Conservation (phyloP, 2,329 filamentous ascomycete genomes). For the Xylogone sp. region DNA sequence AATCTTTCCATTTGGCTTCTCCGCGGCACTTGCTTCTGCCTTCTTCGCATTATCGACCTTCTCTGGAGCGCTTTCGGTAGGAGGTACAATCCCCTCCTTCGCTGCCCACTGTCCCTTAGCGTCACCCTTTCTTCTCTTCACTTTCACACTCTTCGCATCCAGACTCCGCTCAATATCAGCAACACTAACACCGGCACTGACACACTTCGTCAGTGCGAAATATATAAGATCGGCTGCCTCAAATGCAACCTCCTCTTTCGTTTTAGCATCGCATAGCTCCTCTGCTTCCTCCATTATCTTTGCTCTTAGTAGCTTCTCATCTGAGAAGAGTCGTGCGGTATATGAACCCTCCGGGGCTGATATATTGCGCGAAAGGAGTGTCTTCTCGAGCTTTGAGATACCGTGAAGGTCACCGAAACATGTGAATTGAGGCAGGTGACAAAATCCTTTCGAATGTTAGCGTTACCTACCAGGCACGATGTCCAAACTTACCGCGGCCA, state of each 20-base stretch:
- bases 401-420: slow-evolving; percentile 87
- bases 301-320: slow-evolving; percentile 81
- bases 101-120: slow-evolving; percentile 91
- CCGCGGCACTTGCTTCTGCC: slow-evolving; percentile 45
- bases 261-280: slow-evolving; percentile 84
- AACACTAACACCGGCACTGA: slow-evolving; percentile 77
- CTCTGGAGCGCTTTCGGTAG: slow-evolving; percentile 21
- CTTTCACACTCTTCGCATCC: slow-evolving; percentile 91
- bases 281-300: slow-evolving; percentile 99
- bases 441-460: slow-evolving; percentile 59
- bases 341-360: slow-evolving; percentile 89
- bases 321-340: slow-evolving; percentile 87
- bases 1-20: slow-evolving; percentile 56
- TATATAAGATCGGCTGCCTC: slow-evolving; percentile 95
- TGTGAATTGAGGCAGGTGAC: slow-evolving; percentile 85
- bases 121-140: slow-evolving; percentile 88
- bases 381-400: slow-evolving; percentile 81
- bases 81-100: slow-evolving; percentile 64
- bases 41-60: slow-evolving; percentile 33
- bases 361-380: slow-evolving; percentile 73
- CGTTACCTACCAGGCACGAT: neutral
- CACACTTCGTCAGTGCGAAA: slow-evolving; percentile 88
- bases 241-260: slow-evolving; percentile 80
- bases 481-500: slow-evolving; percentile 54
- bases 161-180: slow-evolving; percentile 90